Percentiles rank a stretch among this genome's conserved stretches.
Evolutionary conservation across 164 flowering plant species (phyloP).

Genomic region (Chloranthus sessilifolius): DNA sequence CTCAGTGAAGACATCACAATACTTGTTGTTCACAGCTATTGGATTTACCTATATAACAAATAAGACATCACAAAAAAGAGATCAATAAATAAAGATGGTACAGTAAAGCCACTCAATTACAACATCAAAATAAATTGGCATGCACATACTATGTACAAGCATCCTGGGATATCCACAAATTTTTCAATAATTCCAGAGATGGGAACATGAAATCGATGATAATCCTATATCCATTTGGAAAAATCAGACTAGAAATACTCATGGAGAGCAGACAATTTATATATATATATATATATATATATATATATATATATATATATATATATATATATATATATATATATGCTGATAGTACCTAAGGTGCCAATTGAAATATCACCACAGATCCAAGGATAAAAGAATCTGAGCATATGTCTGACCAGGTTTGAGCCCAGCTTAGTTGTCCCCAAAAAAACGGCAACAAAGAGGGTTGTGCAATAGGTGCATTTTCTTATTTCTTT

Average conservation of each 20-base stretch:
- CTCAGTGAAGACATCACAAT: conserved; percentile 94
- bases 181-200: conserved; percentile 75
- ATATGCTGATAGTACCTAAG: conserved; percentile 54
- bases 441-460: too few species aligned
- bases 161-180: conserved; percentile 69
- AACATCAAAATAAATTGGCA: background rate
- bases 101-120: conserved; percentile 1
- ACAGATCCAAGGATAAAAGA: conserved; percentile 61
- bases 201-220: conserved; percentile 91
- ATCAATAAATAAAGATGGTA: conserved; percentile 1
- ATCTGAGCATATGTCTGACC: conserved; percentile 36
- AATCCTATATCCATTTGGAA: conserved; percentile 56
- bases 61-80: conserved; percentile 1
- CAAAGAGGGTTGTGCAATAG: too few species aligned
- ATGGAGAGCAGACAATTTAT: too few species aligned
- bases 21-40: conserved; percentile 94
- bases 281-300: too few species aligned
- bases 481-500: too few species aligned
- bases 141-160: conserved; percentile 70
- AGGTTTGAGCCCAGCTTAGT: too few species aligned
- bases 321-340: too few species aligned
- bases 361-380: conserved; percentile 99
- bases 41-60: conserved; percentile 84
- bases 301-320: too few species aligned
- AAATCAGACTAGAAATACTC: background rate